Base-by-base conservation (phyloP, 257 asterid species). In the Solanum medicagineum region DNA sequence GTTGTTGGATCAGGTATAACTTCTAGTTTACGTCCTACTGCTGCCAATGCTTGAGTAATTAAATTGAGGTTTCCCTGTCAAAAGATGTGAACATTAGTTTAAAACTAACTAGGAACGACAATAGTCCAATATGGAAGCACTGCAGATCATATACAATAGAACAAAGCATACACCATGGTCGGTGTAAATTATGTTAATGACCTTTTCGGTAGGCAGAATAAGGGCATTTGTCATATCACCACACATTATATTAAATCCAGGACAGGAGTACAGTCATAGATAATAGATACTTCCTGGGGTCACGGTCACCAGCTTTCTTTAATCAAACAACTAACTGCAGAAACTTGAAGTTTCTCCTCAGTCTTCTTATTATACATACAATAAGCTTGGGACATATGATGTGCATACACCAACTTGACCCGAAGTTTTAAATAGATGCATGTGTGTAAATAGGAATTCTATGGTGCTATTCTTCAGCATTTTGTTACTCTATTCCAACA, bases 1-100 rank as follows among this genome's bases (percentile, higher is more conserved):
- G 98, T 97, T 75, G 98, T 95, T 14, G 99, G 99, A 84, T 95
- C 98, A 60, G 99, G 98, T 92, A 97, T 94, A 81, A 94, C 97
- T 86, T 92, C 91, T 89, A 97, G 75, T 92, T 89, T 94, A 88
- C 95, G 90, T 85, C 99, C 99, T 22, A 97, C 98, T 2, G 98
- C 99, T 81, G 96, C 97, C 89, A 97, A 90, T 85, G 98, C 95
- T 91, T 90, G 98, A 12, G 99, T 97, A 81, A 97, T 97, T 93
- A 96, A 90, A 90, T 96, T 96, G 88, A 96, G 90, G 87, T 96
- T 96, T 80, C 99, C 99, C 99, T 96, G 90, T 53, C 85, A 82
- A 75, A 24, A 75, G 74, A 81, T 42, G 36, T 2, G 83, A 53
- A 42, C 22, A 44, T 42, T 42, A 42, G 55, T 42, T 71, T 42